Base-by-base conservation (phyloP, 805 yeast genomes). In the Saccharomycopsis sp. region DNA sequence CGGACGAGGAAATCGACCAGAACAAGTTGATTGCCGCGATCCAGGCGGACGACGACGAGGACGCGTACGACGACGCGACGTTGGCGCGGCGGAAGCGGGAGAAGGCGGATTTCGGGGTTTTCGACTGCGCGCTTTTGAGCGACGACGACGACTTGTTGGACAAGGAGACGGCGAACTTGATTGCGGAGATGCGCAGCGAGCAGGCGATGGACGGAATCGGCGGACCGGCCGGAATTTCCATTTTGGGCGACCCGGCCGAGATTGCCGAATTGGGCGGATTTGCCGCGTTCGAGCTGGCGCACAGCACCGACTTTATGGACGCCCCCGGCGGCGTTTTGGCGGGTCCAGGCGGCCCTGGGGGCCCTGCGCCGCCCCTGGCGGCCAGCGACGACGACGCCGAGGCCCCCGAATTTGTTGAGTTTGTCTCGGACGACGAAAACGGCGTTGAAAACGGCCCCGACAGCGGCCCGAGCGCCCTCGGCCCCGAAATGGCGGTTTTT, bases 391-490 rank as follows among this genome's bases (percentile, higher is more conserved):
- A 58, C 23, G 62, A 60, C 37, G 37, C 34, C 63, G 74, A 75
- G 61, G 79, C 74, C 51, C 78, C 75, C 46, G 73, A 71, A 1
- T 70, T 65, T 18, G 57, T 70, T n/a, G 72, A 70, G 52, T 65
- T 65, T 57, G 68, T 67, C 53, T 64, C 70, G n/a, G 74, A 67
- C 46, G 71, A 37, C 44, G n/a, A 12, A 37, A 37, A 62, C 29
- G 62, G 58, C 20, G 66, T 59, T 29, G 64, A 63, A 24, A 68
- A 63, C 44, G 65, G 64, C 21, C 69, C 67, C 29, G 63, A 61
- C 29, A 70, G 64, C 40, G 73, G 68, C 58, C 64, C 65, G 52
- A 66, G 66, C 34, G 67, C 65, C 34, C 61, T 58, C 23, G 64
- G 65, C 15, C 56, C 63, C 20, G 57, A 62, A 23, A 50, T 53